These are phyloP conservation scores for Stipa capillata DNA, from an alignment of 176 grass and related monocot genomes.

Conservation along the genomic window DNA sequence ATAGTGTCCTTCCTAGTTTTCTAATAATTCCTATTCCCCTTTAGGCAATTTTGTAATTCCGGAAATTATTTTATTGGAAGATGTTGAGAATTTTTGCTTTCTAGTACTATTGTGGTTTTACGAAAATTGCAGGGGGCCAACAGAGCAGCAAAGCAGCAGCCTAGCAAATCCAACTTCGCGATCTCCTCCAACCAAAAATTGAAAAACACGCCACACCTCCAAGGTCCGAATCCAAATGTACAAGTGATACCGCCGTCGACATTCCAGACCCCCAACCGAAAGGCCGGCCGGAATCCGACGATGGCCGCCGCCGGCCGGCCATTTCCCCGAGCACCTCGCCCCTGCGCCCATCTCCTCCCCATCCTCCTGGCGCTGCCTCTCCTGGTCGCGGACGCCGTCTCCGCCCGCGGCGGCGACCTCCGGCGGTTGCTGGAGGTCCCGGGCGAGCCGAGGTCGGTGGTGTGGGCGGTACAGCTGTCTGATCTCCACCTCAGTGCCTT, in stretches of 20 bases:
- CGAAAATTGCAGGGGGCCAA: background rate
- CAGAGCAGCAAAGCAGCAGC: background rate
- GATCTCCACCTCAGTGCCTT: slow-evolving; percentile 68
- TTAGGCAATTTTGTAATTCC: no score
- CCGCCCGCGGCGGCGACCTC: background rate
- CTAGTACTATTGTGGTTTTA: no score
- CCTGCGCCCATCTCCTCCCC: background rate
- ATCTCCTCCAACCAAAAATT: no score
- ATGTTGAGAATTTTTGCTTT: background rate
- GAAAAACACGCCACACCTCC: no score
- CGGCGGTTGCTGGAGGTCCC: slow-evolving; percentile 39
- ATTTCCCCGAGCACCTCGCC: background rate
- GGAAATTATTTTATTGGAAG: no score
- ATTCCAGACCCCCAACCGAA: background rate
- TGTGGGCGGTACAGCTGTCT: slow-evolving; percentile 62
- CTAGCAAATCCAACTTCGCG: background rate
- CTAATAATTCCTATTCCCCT: no score
- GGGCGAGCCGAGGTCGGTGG: slow-evolving; percentile 41
- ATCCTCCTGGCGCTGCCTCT: background rate
- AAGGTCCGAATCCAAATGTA: no score
- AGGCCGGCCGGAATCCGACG: background rate
- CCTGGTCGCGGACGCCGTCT: background rate
- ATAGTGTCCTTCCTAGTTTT: no score
- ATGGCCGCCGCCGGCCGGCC: background rate
- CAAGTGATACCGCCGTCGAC: background rate